Evolutionary conservation across 1,139 yeast genomes (phyloP).

Genomic region (Hemisphaericaspora xylanilytica): DNA sequence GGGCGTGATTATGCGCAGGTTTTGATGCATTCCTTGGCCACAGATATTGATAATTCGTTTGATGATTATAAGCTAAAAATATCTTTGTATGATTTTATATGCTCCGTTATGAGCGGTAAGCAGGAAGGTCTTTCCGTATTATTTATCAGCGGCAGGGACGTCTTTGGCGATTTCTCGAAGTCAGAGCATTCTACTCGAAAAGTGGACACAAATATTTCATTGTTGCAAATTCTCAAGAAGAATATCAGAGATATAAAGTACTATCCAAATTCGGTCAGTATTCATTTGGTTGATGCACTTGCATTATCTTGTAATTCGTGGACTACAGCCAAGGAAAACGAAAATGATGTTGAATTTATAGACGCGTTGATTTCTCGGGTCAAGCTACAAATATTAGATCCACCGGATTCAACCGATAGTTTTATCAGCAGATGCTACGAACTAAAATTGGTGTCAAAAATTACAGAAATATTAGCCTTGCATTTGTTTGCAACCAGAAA

Average conservation of each 20-base stretch:
- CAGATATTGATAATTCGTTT: slow-evolving; percentile 59
- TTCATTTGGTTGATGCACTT: slow-evolving; percentile 63
- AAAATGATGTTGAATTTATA: slow-evolving; percentile 51
- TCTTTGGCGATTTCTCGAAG: slow-evolving; percentile 34
- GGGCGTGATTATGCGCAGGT: slow-evolving; percentile 63
- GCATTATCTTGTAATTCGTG: slow-evolving; percentile 67
- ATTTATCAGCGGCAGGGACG: slow-evolving; percentile 70
- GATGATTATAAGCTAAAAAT: slow-evolving; percentile 57
- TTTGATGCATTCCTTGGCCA: slow-evolving; percentile 55
- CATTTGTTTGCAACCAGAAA: slow-evolving; percentile 62
- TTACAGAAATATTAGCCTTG: slow-evolving; percentile 73
- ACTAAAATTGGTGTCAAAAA: slow-evolving; percentile 58
- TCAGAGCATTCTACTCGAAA: slow-evolving; percentile 7
- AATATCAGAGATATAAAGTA: slow-evolving; percentile 51
- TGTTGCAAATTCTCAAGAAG: slow-evolving; percentile 59
- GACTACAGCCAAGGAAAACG: slow-evolving; percentile 55
- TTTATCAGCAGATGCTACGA: slow-evolving; percentile 52
- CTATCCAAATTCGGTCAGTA: slow-evolving; percentile 56
- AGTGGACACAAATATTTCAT: slow-evolving; percentile 24
- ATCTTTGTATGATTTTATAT: slow-evolving; percentile 64
- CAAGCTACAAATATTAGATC: slow-evolving; percentile 19
- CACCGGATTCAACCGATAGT: slow-evolving; percentile 23
- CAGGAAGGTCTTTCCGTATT: slow-evolving; percentile 86
- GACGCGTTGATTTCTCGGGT: slow-evolving; percentile 46
- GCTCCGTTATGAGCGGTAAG: slow-evolving; percentile 71